A percentile compares a stretch with the other conserved stretches of the same genome.
These are phyloP conservation scores for Nothophaeocryptopus gaeumannii DNA, from an alignment of 2,329 filamentous ascomycete genomes.

Conservation along the genomic window DNA sequence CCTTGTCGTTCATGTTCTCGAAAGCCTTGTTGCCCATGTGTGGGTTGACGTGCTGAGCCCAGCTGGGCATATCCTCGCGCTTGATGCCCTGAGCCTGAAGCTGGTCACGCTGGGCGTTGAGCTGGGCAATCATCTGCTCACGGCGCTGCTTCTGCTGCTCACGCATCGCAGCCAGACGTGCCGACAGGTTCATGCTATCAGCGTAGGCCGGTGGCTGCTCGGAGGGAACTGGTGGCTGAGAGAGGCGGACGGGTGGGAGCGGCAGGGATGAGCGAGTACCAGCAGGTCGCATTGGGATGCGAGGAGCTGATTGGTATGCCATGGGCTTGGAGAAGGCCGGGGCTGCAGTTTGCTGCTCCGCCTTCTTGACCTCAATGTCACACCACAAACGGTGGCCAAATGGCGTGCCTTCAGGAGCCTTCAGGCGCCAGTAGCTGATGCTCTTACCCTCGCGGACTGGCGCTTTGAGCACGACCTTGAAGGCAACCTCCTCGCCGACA, in stretches of 20 bases:
- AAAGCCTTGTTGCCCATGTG: constrained; percentile 3
- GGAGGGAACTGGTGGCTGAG: constrained; percentile 10
- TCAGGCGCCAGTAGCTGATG: constrained; percentile 96
- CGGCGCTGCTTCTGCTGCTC: constrained; percentile 34
- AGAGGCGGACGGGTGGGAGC: neutral
- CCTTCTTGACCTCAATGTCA: constrained; percentile 66
- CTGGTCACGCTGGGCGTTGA: constrained; percentile 25
- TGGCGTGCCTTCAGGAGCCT: constrained; percentile 71
- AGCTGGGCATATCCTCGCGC: constrained; percentile 17
- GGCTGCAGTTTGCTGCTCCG: constrained; percentile 10
- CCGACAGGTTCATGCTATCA: constrained; percentile 20
- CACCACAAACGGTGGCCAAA: constrained; percentile 97
- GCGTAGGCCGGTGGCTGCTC: constrained; percentile 23
- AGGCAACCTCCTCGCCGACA: constrained; percentile 72
- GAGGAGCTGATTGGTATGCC: neutral
- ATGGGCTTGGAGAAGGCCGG: no score
- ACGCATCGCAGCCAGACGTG: constrained; percentile 28
- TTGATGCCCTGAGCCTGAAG: constrained; percentile 16
- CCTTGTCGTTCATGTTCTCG: constrained; percentile 18
- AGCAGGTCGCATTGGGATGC: constrained; percentile 8
- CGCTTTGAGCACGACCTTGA: constrained; percentile 81
- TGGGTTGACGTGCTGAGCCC: constrained; percentile 8
- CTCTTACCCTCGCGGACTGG: constrained; percentile 72
- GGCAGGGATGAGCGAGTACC: constrained; percentile 1
- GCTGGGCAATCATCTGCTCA: constrained; percentile 34